phyloP scores from a whole-genome alignment of 352 stramenopile species.

The Discostella stelligera region DNA sequence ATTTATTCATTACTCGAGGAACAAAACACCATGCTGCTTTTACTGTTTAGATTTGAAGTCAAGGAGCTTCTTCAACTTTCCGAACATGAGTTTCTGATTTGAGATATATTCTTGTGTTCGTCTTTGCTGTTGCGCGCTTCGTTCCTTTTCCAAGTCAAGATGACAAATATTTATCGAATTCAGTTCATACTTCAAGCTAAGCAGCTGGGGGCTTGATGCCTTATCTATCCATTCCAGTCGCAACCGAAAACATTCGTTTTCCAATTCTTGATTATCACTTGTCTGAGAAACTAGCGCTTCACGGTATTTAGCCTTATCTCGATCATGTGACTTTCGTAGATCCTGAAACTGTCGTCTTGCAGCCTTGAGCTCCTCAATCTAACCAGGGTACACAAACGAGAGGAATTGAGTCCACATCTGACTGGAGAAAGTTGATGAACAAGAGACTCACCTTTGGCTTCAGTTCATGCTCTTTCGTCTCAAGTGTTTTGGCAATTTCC shows the following conservation, averaged over 20 bases:
- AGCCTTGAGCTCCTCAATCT: conserved; percentile 89
- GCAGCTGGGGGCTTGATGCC: conserved; percentile 40
- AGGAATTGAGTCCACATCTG: neutral
- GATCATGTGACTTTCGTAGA: conserved; percentile 86
- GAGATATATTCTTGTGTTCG: conserved; percentile 82
- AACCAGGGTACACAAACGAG: conserved; percentile 2
- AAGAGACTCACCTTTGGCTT: conserved; percentile 73
- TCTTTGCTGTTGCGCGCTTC: conserved; percentile 87
- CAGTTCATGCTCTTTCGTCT: conserved; percentile 85
- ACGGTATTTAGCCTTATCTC: conserved; percentile 87
- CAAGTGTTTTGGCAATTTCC: conserved; percentile 89
- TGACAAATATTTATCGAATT: conserved; percentile 84
- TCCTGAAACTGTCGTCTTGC: conserved; percentile 89
- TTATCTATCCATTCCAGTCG: conserved; percentile 86
- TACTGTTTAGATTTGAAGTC: conserved; percentile 12
- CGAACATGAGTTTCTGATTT: conserved; percentile 87
- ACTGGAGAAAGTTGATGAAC: neutral
- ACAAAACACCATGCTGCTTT: neutral
- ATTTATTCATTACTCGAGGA: neutral
- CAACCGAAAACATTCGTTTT: conserved; percentile 48
- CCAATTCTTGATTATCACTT: conserved; percentile 87
- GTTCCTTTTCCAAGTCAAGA: conserved; percentile 9
- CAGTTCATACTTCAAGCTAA: conserved; percentile 85
- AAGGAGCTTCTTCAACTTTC: conserved; percentile 85
- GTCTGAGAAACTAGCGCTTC: conserved; percentile 87